A percentile compares a stretch with the other conserved stretches of the same genome.
Evolutionary conservation across 148 eudicot species (phyloP).

Genomic region (Cornus florida): DNA sequence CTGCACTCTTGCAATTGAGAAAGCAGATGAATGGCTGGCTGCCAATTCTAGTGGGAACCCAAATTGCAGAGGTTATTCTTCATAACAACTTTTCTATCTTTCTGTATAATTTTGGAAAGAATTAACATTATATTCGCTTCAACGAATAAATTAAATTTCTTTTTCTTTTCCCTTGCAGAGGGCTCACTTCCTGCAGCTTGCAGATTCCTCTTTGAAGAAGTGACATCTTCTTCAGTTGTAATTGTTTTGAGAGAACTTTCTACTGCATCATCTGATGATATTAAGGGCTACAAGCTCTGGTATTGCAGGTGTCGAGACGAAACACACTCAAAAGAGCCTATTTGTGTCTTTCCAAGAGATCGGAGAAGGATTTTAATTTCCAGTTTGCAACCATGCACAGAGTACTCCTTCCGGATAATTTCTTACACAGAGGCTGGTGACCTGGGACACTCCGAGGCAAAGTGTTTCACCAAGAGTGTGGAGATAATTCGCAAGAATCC

Average conservation of each 20-base stretch:
- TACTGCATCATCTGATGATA: constrained; percentile 30
- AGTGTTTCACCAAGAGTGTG: constrained; percentile 71
- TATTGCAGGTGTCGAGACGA: constrained; percentile 60
- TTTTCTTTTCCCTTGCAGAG: constrained; percentile 51
- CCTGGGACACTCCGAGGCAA: constrained; percentile 88
- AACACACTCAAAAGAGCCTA: constrained; percentile 58
- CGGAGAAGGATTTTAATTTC: constrained; percentile 59
- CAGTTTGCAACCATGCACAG: constrained; percentile 76
- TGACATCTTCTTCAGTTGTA: constrained; percentile 65
- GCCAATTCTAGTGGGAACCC: constrained; percentile 31
- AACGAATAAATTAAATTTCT: constrained; percentile 11
- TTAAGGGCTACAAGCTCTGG: constrained; percentile 91
- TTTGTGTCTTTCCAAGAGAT: constrained; percentile 50
- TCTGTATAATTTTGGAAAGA: constrained; percentile 2
- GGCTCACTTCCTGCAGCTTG: constrained; percentile 89
- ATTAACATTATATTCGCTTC: neutral
- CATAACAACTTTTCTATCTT: constrained; percentile 4
- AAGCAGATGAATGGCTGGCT: constrained; percentile 71
- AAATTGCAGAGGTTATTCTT: constrained; percentile 43
- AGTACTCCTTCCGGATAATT: constrained; percentile 75
- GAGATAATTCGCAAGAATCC: constrained; percentile 48
- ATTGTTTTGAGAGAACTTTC: constrained; percentile 68
- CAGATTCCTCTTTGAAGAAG: constrained; percentile 84
- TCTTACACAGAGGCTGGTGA: constrained; percentile 74
- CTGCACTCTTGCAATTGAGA: constrained; percentile 72